Conservation (phyloP, 257 asterid species). For the Euphrasia confusa region DNA sequence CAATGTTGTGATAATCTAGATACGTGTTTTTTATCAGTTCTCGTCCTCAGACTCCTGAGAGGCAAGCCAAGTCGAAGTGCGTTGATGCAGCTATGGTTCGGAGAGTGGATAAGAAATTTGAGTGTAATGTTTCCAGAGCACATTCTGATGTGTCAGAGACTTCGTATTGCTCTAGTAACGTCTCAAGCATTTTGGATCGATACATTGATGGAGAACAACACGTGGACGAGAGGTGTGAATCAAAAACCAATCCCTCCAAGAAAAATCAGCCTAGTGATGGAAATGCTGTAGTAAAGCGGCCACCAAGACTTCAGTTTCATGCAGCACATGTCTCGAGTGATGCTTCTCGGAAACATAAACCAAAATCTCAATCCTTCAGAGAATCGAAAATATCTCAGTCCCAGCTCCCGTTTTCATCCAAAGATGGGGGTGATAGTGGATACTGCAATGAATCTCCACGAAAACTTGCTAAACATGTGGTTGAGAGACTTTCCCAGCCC, state of each 20-base stretch:
- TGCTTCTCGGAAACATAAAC: conserved; percentile 53
- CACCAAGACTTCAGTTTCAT: conserved; percentile 48
- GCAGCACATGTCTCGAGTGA: conserved; percentile 45
- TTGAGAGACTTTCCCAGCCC: conserved; percentile 91
- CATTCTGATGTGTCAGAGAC: conserved; percentile 70
- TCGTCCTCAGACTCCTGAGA: conserved; percentile 74
- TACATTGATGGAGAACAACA: conserved; percentile 91
- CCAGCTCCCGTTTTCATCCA: conserved; percentile 24
- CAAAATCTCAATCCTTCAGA: conserved; percentile 77
- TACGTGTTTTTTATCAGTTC: conserved; percentile 31
- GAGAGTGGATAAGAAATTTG: conserved; percentile 43
- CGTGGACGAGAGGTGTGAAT: conserved; percentile 35
- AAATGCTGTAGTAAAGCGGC: conserved; percentile 40
- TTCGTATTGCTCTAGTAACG: conserved; percentile 72
- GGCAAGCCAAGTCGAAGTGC: conserved; percentile 42
- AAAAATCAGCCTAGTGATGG: conserved; percentile 44
- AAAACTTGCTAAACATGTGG: conserved; percentile 76
- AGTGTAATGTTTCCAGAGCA: conserved; percentile 30
- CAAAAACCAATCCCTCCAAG: conserved; percentile 30
- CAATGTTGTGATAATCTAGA: conserved; percentile 9
- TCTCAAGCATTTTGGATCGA: conserved; percentile 80
- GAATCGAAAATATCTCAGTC: conserved; percentile 35
- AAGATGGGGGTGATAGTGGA: conserved; percentile 47
- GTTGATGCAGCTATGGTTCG: conserved; percentile 35
- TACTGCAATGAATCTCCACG: conserved; percentile 68